A percentile compares a stretch with the other conserved stretches of the same genome.
These are phyloP conservation scores for Cercophora scortea DNA, from an alignment of 495 filamentous ascomycete species.

Conservation along the genomic window DNA sequence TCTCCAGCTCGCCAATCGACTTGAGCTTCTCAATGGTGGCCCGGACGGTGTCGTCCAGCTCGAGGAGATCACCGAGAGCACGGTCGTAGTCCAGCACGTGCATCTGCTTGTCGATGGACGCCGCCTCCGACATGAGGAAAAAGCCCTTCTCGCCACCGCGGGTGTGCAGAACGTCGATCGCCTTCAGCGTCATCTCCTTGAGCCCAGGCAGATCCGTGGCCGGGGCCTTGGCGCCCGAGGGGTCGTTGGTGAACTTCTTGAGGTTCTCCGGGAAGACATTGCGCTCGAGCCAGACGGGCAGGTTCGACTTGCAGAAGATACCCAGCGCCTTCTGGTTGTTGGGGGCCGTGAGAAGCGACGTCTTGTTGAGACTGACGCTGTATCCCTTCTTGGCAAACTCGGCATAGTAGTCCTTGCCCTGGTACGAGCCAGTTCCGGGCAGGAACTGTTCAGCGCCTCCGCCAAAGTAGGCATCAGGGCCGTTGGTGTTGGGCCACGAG, in stretches of 20 bases:
- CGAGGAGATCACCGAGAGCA: slow-evolving; percentile 64
- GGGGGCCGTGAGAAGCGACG: slow-evolving; percentile 42
- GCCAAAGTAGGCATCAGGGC: slow-evolving; percentile 66
- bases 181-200: slow-evolving; percentile 77
- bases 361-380: slow-evolving; percentile 58
- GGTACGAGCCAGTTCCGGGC: slow-evolving; percentile 43
- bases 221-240: slow-evolving; percentile 46
- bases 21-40: slow-evolving; percentile 57
- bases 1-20: slow-evolving; percentile 46
- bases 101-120: slow-evolving; percentile 77
- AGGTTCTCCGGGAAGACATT: slow-evolving; percentile 62
- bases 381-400: slow-evolving; percentile 60
- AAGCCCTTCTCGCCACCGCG: slow-evolving; percentile 59
- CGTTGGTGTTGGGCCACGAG: slow-evolving; percentile 58
- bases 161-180: slow-evolving; percentile 58
- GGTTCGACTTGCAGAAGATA: slow-evolving; percentile 57
- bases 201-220: slow-evolving; percentile 63
- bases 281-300: slow-evolving; percentile 66
- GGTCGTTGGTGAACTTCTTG: slow-evolving; percentile 49
- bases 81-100: slow-evolving; percentile 69
- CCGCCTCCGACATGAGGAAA: slow-evolving; percentile 71
- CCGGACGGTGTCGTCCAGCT: slow-evolving; percentile 66
- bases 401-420: slow-evolving; percentile 57
- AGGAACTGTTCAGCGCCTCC: slow-evolving; percentile 68
- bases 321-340: slow-evolving; percentile 54